Evolutionary conservation across 495 filamentous ascomycete genomes (phyloP).

Genomic region (Achaetomiella virescens): DNA sequence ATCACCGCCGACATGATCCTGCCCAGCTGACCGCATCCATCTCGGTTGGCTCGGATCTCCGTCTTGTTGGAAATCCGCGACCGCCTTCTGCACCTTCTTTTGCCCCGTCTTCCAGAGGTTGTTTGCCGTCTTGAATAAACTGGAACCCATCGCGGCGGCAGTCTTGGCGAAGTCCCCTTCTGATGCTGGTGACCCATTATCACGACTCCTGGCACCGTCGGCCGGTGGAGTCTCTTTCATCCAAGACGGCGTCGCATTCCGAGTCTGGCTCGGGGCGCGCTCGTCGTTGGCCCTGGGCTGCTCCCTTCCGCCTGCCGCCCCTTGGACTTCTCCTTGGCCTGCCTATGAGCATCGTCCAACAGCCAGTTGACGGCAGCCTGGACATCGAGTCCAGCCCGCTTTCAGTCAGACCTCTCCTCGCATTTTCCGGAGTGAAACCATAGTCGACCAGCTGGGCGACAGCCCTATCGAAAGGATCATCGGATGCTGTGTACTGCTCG

Average conservation of each 20-base stretch:
- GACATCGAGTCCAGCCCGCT: slow-evolving; percentile 76
- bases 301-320: slow-evolving; percentile 23
- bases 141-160: slow-evolving; percentile 76
- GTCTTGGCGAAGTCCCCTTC: slow-evolving; percentile 75
- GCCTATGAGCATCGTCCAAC: slow-evolving; percentile 79
- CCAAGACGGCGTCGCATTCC: slow-evolving; percentile 33
- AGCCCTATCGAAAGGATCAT: slow-evolving; percentile 67
- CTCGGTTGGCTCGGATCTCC: slow-evolving; percentile 78
- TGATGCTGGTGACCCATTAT: slow-evolving; percentile 52
- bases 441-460: slow-evolving; percentile 92
- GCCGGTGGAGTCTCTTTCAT: slow-evolving; percentile 26
- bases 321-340: slow-evolving; percentile 52
- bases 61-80: slow-evolving; percentile 77
- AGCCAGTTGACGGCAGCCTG: slow-evolving; percentile 87
- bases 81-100: slow-evolving; percentile 91
- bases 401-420: slow-evolving; percentile 67
- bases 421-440: slow-evolving; percentile 80
- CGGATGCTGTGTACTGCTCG: slow-evolving; percentile 25
- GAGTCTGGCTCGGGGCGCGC: slow-evolving; percentile 29
- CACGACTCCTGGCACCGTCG: slow-evolving; percentile 43
- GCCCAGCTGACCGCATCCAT: slow-evolving; percentile 77
- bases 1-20: slow-evolving; percentile 23
- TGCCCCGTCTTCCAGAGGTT: slow-evolving; percentile 89
- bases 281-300: slow-evolving; percentile 17
- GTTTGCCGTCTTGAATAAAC: slow-evolving; percentile 86